Evolutionary conservation across 495 filamentous ascomycete genomes (phyloP).

Genomic region (Penicillium angulare): DNA sequence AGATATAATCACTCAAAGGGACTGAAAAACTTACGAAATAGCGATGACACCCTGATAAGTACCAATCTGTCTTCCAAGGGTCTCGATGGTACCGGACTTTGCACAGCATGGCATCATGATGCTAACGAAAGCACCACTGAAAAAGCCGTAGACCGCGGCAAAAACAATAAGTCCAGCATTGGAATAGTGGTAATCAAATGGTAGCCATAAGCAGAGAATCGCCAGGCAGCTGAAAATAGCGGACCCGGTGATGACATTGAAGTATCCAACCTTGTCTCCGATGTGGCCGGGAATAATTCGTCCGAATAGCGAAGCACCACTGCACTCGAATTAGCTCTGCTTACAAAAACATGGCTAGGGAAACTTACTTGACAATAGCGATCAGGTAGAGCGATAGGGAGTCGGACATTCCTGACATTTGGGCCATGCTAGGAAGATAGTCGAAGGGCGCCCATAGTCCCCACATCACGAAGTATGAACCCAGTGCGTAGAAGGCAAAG

Average conservation of each 20-base stretch:
- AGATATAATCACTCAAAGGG: neutral
- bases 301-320: neutral
- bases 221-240: too few species aligned
- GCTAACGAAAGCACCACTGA: neutral
- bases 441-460: slow-evolving; percentile 29
- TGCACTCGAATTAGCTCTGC: neutral
- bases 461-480: slow-evolving; percentile 25
- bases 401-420: slow-evolving; percentile 16
- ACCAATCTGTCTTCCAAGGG: neutral
- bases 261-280: too few species aligned
- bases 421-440: slow-evolving; percentile 24
- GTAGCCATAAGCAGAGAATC: neutral
- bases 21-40: neutral
- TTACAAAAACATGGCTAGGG: neutral
- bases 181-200: slow-evolving; percentile 1
- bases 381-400: slow-evolving; percentile 30
- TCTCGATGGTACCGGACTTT: slow-evolving; percentile 1
- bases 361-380: slow-evolving; percentile 27
- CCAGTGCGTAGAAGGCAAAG: slow-evolving; percentile 29
- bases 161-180: slow-evolving; percentile 2
- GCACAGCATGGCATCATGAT: slow-evolving; percentile 6
- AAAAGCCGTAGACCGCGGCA: neutral
- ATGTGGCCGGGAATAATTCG: neutral
- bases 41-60: neutral
- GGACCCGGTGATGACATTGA: too few species aligned